Conservation (phyloP, 495 filamentous ascomycete species). For the Melanomma pulvis-pyrius region DNA sequence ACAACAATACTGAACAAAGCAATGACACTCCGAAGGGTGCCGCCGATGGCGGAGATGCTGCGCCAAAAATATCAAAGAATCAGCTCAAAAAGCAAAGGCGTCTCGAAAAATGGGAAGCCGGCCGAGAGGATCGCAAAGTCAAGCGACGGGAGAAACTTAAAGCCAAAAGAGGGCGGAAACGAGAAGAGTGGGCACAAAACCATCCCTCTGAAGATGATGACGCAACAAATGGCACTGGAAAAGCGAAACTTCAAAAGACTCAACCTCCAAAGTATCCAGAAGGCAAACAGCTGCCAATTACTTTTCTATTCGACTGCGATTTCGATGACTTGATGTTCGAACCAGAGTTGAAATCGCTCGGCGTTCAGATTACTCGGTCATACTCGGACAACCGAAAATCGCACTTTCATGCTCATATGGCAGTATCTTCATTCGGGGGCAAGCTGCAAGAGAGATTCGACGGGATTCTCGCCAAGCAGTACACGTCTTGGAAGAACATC, state of each 20-base stretch:
- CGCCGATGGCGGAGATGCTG: slow-evolving; percentile 36
- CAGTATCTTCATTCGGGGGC: slow-evolving; percentile 75
- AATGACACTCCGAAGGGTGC: slow-evolving; percentile 23
- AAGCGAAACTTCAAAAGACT: slow-evolving; percentile 36
- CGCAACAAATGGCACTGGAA: neutral
- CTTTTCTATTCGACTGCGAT: slow-evolving; percentile 85
- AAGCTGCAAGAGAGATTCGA: slow-evolving; percentile 78
- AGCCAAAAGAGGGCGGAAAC: slow-evolving; percentile 64
- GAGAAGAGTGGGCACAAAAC: slow-evolving; percentile 49
- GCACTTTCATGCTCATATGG: slow-evolving; percentile 66
- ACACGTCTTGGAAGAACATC: slow-evolving; percentile 79
- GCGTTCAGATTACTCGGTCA: slow-evolving; percentile 76
- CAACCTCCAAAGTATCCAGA: slow-evolving; percentile 12
- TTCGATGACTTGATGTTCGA: slow-evolving; percentile 88
- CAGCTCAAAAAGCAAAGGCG: slow-evolving; percentile 73
- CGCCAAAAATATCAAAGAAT: slow-evolving; percentile 68
- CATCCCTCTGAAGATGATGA: slow-evolving; percentile 39
- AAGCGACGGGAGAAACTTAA: slow-evolving; percentile 72
- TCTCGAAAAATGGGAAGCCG: slow-evolving; percentile 67
- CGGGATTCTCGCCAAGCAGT: slow-evolving; percentile 63
- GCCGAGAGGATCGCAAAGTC: slow-evolving; percentile 67
- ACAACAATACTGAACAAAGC: slow-evolving; percentile 23
- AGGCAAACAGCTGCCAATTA: slow-evolving; percentile 65
- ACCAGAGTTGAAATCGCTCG: slow-evolving; percentile 79
- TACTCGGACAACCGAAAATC: slow-evolving; percentile 84